Conservation (phyloP, 2,329 filamentous ascomycete genomes). For the Pyrenophora tritici-repentis region DNA sequence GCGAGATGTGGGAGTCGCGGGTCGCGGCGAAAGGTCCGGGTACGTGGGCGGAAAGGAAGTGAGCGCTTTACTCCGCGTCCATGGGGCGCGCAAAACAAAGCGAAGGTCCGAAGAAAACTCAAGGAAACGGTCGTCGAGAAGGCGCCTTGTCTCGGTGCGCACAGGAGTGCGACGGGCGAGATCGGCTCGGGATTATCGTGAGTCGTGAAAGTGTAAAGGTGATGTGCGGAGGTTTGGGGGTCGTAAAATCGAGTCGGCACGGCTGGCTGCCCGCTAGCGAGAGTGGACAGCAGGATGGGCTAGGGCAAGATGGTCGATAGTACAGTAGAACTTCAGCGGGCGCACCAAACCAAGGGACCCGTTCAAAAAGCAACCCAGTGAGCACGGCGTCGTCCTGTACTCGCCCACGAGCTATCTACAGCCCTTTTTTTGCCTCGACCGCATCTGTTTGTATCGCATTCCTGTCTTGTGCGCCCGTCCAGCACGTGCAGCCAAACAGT, state of each 20-base stretch:
- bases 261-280: conserved; percentile 17
- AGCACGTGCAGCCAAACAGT: conserved; percentile 13
- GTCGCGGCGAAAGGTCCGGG: conserved; percentile 22
- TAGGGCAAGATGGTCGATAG: conserved; percentile 16
- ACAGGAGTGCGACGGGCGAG: conserved; percentile 34
- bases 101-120: conserved; percentile 20
- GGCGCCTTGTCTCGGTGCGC: conserved; percentile 21
- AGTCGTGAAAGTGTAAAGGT: conserved; percentile 28
- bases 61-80: conserved; percentile 23
- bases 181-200: conserved; percentile 29
- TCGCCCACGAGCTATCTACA: not conserved
- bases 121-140: conserved; percentile 32
- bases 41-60: conserved; percentile 28
- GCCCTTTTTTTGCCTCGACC: not conserved
- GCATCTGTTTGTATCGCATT: conserved; percentile 10
- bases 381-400: conserved; percentile 8
- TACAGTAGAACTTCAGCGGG: conserved; percentile 18
- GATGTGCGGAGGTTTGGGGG: conserved; percentile 22
- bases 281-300: conserved; percentile 12
- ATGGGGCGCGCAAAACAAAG: conserved; percentile 20
- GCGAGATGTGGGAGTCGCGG: conserved; percentile 19
- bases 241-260: conserved; percentile 19
- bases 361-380: conserved; percentile 6
- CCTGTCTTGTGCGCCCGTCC: conserved; percentile 4
- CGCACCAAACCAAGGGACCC: conserved; percentile 9